These are phyloP conservation scores for Gaeumannomyces sp. DNA, from an alignment of 2,329 filamentous ascomycete species.

Conservation along the genomic window DNA sequence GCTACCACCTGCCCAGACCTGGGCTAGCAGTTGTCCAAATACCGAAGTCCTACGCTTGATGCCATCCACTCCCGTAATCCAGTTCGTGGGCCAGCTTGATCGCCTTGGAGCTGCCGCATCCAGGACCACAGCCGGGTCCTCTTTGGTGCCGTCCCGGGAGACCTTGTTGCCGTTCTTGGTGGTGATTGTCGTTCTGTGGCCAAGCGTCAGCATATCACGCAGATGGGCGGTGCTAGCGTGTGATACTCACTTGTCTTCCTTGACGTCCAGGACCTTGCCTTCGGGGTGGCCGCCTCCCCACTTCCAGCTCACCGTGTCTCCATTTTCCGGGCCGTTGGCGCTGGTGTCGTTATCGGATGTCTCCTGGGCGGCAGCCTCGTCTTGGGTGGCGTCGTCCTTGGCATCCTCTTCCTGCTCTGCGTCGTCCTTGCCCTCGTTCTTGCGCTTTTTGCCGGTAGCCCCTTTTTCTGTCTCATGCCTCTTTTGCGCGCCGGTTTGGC, in stretches of 20 bases:
- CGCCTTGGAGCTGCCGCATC: slow-evolving; percentile 36
- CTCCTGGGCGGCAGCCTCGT: no score
- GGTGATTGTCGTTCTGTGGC: slow-evolving; percentile 28
- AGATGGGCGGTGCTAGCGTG: background rate
- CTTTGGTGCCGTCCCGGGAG: slow-evolving; percentile 30
- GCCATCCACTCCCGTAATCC: slow-evolving; percentile 20
- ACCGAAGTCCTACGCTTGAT: no score
- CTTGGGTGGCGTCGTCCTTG: no score
- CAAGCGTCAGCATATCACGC: background rate
- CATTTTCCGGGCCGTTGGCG: slow-evolving; percentile 17
- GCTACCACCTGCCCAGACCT: no score
- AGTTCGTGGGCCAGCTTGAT: slow-evolving; percentile 35
- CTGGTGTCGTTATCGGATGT: background rate
- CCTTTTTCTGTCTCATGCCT: background rate
- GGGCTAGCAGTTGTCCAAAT: no score
- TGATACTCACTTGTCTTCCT: slow-evolving; percentile 31
- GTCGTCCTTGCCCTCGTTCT: background rate
- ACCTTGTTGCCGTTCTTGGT: slow-evolving; percentile 37
- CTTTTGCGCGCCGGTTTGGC: background rate
- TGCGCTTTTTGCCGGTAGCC: background rate
- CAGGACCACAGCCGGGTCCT: slow-evolving; percentile 37
- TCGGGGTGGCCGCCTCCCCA: slow-evolving; percentile 37
- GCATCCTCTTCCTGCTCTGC: no score
- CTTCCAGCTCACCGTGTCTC: slow-evolving; percentile 40
- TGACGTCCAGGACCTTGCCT: slow-evolving; percentile 38